These are phyloP conservation scores for Ceratocystis smalleyi DNA, from an alignment of 2,329 filamentous ascomycete genomes.

Conservation along the genomic window DNA sequence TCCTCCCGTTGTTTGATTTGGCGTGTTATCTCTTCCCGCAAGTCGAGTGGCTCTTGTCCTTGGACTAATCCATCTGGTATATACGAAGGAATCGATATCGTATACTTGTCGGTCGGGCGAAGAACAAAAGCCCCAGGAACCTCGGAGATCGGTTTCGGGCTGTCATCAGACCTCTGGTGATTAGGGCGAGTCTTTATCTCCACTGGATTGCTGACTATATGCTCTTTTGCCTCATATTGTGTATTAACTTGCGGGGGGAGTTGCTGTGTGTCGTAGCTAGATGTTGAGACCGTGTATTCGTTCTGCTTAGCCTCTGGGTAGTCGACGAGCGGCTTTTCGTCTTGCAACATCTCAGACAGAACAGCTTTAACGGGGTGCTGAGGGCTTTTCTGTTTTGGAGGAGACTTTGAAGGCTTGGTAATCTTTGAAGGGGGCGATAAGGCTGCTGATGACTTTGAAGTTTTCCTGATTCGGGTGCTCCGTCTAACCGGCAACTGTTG, in stretches of 20 bases:
- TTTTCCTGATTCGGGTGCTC: not conserved
- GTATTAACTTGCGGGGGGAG: not conserved
- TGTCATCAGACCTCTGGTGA: not conserved
- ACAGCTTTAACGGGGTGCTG: not conserved
- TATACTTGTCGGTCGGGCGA: not conserved
- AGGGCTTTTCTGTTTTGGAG: not conserved
- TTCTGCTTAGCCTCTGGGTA: not conserved
- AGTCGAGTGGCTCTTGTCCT: not conserved
- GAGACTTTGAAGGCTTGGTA: not conserved
- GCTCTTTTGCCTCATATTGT: no score
- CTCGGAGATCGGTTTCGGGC: not conserved
- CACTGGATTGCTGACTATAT: no score
- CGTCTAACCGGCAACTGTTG: not conserved
- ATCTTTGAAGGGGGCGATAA: not conserved
- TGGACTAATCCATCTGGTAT: not conserved
- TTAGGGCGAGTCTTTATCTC: not conserved
- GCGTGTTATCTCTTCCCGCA: constrained; percentile 2
- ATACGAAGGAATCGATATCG: not conserved
- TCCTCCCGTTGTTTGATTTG: constrained; percentile 11
- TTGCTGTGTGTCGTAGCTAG: not conserved
- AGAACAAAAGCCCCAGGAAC: not conserved
- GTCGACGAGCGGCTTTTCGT: not conserved
- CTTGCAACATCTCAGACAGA: not conserved
- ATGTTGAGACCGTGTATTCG: not conserved
- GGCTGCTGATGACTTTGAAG: not conserved